Conservation (phyloP, 441 rosid species). For the Populus trichocarpa region DNA sequence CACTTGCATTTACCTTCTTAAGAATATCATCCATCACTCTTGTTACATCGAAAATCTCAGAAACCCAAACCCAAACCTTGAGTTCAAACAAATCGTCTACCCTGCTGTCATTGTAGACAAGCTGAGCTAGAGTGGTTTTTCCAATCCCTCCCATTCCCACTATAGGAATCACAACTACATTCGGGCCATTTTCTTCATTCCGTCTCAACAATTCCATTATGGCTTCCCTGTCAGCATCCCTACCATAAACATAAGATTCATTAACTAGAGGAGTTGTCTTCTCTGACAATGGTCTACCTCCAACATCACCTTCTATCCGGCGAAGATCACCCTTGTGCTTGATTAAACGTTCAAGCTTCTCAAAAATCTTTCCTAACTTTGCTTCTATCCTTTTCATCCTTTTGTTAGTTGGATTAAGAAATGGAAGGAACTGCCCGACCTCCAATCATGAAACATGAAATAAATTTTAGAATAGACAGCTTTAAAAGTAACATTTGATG, state of each 20-base stretch:
- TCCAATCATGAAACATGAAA: too few species aligned
- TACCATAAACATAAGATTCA: slow-evolving; percentile 8
- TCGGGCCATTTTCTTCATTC: background rate
- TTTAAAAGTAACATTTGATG: too few species aligned
- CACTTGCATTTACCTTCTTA: background rate
- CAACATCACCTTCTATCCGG: background rate
- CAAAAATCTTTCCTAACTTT: slow-evolving; percentile 2
- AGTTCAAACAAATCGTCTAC: background rate
- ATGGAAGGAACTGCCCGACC: too few species aligned
- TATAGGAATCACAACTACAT: background rate
- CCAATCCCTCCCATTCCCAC: slow-evolving; percentile 16
- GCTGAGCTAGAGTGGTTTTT: slow-evolving; percentile 11
- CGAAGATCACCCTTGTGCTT: slow-evolving; percentile 7
- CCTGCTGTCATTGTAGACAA: slow-evolving; percentile 5
- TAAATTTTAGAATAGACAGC: too few species aligned
- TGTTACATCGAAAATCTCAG: background rate
- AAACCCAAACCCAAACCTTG: slow-evolving; percentile 12
- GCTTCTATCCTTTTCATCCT: background rate
- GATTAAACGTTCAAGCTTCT: slow-evolving; percentile 3
- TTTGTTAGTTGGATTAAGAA: too few species aligned
- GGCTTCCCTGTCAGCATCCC: slow-evolving; percentile 12
- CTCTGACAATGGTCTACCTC: background rate
- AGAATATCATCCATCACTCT: slow-evolving; percentile 2
- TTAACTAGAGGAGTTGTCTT: slow-evolving; percentile 12
- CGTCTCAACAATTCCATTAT: background rate